phyloP scores from a whole-genome alignment of 352 stramenopile species.

The Lagenidium sp. region DNA sequence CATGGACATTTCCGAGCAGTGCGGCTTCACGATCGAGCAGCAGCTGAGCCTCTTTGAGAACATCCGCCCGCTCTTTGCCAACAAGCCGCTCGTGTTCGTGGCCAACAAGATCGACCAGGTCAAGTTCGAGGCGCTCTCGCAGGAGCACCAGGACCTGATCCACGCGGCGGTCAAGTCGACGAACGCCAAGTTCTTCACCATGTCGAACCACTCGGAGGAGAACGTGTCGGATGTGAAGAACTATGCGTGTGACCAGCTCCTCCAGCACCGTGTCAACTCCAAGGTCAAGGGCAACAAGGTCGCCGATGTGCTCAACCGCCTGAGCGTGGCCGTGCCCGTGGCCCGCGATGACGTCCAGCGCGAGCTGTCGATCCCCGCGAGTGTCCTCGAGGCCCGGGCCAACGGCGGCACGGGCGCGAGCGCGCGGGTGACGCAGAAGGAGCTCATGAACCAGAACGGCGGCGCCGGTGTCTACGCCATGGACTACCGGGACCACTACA shows the following conservation, averaged over 20 bases:
- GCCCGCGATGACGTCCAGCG: slow-evolving; percentile 89
- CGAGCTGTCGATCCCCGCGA: slow-evolving; percentile 91
- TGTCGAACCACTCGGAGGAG: slow-evolving; percentile 98
- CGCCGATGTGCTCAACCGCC: slow-evolving; percentile 92
- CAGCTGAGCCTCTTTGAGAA: slow-evolving; percentile 96
- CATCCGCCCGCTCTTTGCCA: slow-evolving; percentile 98
- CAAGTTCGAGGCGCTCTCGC: slow-evolving; percentile 86
- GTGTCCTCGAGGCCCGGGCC: slow-evolving; percentile 80
- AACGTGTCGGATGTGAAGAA: slow-evolving; percentile 94
- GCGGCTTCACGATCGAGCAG: slow-evolving; percentile 98
- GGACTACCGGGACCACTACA: slow-evolving; percentile 97
- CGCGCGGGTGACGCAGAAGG: slow-evolving; percentile 62
- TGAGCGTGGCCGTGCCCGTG: slow-evolving; percentile 94
- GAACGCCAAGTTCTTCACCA: slow-evolving; percentile 93
- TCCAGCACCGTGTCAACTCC: slow-evolving; percentile 91
- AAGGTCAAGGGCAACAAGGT: slow-evolving; percentile 96
- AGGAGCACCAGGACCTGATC: slow-evolving; percentile 76
- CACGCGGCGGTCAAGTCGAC: slow-evolving; percentile 56
- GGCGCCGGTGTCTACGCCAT: slow-evolving; percentile 96
- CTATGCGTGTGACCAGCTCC: slow-evolving; percentile 94
- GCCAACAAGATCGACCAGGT: slow-evolving; percentile 99
- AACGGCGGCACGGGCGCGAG: slow-evolving; percentile 20
- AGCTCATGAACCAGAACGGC: slow-evolving; percentile 92
- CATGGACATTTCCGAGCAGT: slow-evolving; percentile 99
- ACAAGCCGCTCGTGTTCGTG: slow-evolving; percentile 98